phyloP scores from a whole-genome alignment of 768 basidiomycete genomes.

The Tulasnella sp. region DNA sequence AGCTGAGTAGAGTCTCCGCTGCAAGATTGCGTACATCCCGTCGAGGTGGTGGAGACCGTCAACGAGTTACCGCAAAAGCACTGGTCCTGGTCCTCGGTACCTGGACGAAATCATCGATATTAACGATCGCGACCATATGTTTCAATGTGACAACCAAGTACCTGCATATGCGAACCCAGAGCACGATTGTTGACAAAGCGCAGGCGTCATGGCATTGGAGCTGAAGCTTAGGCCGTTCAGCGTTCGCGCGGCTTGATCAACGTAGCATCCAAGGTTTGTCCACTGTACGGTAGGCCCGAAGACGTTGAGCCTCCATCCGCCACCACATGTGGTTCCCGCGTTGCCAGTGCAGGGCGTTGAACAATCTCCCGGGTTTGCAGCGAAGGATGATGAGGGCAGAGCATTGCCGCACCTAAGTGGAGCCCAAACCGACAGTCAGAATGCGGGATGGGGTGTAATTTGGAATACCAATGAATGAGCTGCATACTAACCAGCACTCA shows the following conservation, averaged over 20 bases:
- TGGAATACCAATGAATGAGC: no score
- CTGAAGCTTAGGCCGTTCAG: background rate
- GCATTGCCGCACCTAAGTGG: background rate
- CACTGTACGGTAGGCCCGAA: background rate
- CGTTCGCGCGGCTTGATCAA: background rate
- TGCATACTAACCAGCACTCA: background rate
- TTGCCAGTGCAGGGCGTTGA: constrained; percentile 2
- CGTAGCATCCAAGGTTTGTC: background rate
- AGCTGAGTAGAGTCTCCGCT: no score
- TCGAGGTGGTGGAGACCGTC: no score
- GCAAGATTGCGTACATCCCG: no score
- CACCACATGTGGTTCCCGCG: background rate
- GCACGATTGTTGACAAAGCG: constrained; percentile 2
- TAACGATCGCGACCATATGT: no score
- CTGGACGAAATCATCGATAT: no score
- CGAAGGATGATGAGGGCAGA: background rate
- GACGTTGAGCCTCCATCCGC: background rate
- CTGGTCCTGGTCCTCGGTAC: no score
- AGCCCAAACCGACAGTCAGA: background rate
- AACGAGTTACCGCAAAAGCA: no score
- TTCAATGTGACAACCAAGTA: no score
- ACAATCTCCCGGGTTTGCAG: background rate
- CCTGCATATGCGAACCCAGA: background rate
- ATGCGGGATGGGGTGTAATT: no score
- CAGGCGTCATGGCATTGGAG: background rate